Conservation (phyloP, 345 rosid species). For the Populus alba region DNA sequence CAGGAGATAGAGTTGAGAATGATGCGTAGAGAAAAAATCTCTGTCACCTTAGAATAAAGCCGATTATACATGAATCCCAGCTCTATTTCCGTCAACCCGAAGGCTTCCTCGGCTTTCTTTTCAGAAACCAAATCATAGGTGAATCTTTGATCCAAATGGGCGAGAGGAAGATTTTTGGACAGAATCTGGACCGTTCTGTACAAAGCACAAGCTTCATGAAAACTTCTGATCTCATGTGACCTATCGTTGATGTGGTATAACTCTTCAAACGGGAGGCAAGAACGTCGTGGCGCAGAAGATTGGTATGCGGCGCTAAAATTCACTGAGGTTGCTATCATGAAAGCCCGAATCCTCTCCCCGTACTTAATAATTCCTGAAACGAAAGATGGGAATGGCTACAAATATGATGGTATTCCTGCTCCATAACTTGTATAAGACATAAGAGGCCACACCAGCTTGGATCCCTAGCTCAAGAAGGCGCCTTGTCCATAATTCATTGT, state of each 20-base stretch:
- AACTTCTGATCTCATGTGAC: no score
- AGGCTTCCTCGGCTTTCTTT: not conserved
- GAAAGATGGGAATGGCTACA: not conserved
- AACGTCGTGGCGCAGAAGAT: no score
- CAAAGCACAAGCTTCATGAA: not conserved
- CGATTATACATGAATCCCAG: slow-evolving; percentile 24
- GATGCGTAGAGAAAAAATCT: not conserved
- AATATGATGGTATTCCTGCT: not conserved
- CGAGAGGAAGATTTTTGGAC: not conserved
- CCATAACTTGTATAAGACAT: not conserved
- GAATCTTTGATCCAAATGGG: no score
- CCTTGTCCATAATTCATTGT: no score
- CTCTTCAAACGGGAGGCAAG: no score
- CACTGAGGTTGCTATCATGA: slow-evolving; percentile 25
- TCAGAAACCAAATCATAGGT: not conserved
- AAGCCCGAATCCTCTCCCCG: slow-evolving; percentile 6
- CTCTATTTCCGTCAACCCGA: not conserved
- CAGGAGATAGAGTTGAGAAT: slow-evolving; percentile 11
- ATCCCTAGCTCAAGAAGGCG: no score
- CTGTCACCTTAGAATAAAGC: slow-evolving; percentile 24
- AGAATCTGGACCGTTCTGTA: not conserved
- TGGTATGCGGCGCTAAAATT: no score
- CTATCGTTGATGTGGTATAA: no score
- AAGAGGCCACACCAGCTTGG: no score
- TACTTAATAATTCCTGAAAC: not conserved